These are phyloP conservation scores for Boletus sp. DNA, from an alignment of 768 basidiomycete genomes.

Conservation along the genomic window DNA sequence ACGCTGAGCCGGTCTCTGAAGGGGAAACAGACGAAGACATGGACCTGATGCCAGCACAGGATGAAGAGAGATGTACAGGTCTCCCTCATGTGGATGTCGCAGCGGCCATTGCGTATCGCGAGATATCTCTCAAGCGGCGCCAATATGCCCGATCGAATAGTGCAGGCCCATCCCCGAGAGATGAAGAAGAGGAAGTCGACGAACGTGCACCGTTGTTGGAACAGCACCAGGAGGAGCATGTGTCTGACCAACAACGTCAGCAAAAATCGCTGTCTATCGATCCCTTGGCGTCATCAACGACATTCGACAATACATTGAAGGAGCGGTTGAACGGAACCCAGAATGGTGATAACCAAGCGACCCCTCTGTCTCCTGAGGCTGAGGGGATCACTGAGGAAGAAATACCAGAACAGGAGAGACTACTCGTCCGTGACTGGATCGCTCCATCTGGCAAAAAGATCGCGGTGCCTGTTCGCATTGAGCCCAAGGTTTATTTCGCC, in stretches of 20 bases:
- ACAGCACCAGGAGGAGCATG: slow-evolving; percentile 23
- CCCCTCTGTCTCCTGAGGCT: slow-evolving; percentile 23
- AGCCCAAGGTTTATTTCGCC: slow-evolving; percentile 98
- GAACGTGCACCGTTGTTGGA: slow-evolving; percentile 40
- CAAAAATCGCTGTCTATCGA: slow-evolving; percentile 62
- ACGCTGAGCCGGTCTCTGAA: slow-evolving; percentile 91
- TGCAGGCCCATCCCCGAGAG: slow-evolving; percentile 7
- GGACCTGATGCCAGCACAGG: slow-evolving; percentile 61
- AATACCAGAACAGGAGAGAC: slow-evolving; percentile 46
- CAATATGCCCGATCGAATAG: slow-evolving; percentile 7
- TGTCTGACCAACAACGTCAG: slow-evolving; percentile 12
- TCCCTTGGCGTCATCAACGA: slow-evolving; percentile 77
- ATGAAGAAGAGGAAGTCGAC: slow-evolving; percentile 30
- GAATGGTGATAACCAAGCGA: slow-evolving; percentile 20
- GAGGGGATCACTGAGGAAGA: slow-evolving; percentile 37
- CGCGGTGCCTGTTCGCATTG: slow-evolving; percentile 90
- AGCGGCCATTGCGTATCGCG: slow-evolving; percentile 83
- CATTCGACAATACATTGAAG: slow-evolving; percentile 82
- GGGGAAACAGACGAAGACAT: slow-evolving; percentile 88
- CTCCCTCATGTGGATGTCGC: slow-evolving; percentile 70
- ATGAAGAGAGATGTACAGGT: slow-evolving; percentile 81
- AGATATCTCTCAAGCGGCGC: slow-evolving; percentile 66
- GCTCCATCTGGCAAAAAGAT: slow-evolving; percentile 89
- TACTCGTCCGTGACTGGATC: slow-evolving; percentile 63
- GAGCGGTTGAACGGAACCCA: slow-evolving; percentile 50